Base-by-base conservation (phyloP, 176 grass and related monocot genomes). In the Carex kokanica region DNA sequence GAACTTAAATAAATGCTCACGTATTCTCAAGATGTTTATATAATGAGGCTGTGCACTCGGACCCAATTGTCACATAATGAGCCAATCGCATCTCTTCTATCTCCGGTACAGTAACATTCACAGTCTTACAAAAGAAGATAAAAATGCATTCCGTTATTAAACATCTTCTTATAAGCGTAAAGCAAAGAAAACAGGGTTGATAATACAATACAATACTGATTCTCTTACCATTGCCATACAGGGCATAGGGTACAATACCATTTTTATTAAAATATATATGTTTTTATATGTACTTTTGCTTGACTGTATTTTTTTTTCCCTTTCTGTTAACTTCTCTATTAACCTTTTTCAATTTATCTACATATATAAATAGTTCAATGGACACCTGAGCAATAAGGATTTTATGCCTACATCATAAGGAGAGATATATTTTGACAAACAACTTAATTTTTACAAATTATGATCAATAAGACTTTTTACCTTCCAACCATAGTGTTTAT, bases 21-120 rank as follows among this genome's bases (percentile, higher is more conserved):
- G 88, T 55, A 78, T 83, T 88, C 16, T 86, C 45, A 54, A 98
- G 84, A 69, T 95, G 88, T 8, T 81, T 88, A 20, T 89, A 84
- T 9, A 98, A 79, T 45, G 95, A 98, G 3, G 95, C 86, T 3
- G 91, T 86, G 89, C 90, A 95, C 87, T 98, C 95, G 2, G 92
- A 89, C 16, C 90, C 92, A 79, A 98, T 98, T 40, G 92, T 95
- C 17, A 93, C 82, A 80, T 98, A 98, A 72, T 98, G 90, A 83
- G 92, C 95, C 24, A 98, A 85, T 0, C 91, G 85, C 95, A 95
- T 98, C 87, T 95, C 95, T 43, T 95, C 95, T 32, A 95, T 88
- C 84, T 93, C 95, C 10, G 95, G 92, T 64, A 95, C 69, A 0
- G 87, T 95, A 53, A 98, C 87, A 2, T 94, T 88, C 67, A 93